phyloP scores from a whole-genome alignment of 345 rosid genomes.

The Eucalyptus victrix region DNA sequence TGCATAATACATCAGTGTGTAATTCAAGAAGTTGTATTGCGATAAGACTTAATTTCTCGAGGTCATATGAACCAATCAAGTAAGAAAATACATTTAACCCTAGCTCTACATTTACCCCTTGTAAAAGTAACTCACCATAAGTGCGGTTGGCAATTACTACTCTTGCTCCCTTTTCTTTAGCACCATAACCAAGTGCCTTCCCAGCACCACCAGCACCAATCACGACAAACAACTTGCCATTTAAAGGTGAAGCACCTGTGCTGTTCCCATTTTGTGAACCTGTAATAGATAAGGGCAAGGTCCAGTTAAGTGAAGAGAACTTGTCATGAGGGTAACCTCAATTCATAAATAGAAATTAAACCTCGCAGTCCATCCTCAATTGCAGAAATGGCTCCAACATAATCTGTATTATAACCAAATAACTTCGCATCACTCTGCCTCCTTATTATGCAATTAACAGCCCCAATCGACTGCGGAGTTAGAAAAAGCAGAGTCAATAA shows the following conservation, averaged over 20 bases:
- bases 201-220: constrained; percentile 98
- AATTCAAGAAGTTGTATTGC: not conserved
- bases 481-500: not conserved
- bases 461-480: constrained; percentile 75
- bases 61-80: not conserved
- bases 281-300: not conserved
- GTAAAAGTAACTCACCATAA: constrained; percentile 25
- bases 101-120: not conserved
- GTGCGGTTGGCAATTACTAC: constrained; percentile 88
- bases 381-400: constrained; percentile 90
- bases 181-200: constrained; percentile 94
- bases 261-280: constrained; percentile 20
- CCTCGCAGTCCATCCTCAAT: constrained; percentile 91
- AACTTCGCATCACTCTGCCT: constrained; percentile 69
- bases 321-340: not conserved
- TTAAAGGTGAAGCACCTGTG: constrained; percentile 39
- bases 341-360: constrained; percentile 4
- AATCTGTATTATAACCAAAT: constrained; percentile 79
- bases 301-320: not conserved
- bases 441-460: constrained; percentile 82
- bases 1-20: not conserved
- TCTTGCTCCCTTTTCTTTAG: constrained; percentile 82
- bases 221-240: constrained; percentile 77
- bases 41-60: not conserved
- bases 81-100: not conserved